Evolutionary conservation across 495 filamentous ascomycete genomes (phyloP).

Genomic region (Bryoglossum gracile): DNA sequence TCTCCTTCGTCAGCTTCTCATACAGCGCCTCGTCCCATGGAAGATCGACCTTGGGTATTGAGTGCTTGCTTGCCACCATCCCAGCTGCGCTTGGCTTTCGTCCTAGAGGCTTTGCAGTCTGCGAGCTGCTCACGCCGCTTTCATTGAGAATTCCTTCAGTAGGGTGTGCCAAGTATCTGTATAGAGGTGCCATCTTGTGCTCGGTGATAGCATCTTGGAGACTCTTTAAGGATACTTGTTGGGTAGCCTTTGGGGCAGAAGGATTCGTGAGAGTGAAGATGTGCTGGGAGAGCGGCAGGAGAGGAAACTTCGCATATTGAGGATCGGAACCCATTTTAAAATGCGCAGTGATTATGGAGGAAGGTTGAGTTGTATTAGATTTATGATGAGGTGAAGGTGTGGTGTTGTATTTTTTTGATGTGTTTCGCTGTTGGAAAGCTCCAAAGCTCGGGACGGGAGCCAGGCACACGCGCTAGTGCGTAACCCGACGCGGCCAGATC

Average conservation of each 20-base stretch:
- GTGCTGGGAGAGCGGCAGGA: slow-evolving; percentile 87
- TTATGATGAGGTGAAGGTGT: background rate
- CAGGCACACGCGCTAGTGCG: slow-evolving; percentile 18
- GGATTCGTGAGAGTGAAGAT: slow-evolving; percentile 96
- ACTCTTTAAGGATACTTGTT: slow-evolving; percentile 69
- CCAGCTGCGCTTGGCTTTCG: slow-evolving; percentile 56
- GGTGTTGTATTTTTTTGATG: slow-evolving; percentile 6
- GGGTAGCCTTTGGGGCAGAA: slow-evolving; percentile 56
- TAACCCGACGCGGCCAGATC: background rate
- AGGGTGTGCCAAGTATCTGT: slow-evolving; percentile 91
- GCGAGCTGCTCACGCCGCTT: slow-evolving; percentile 55
- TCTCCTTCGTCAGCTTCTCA: slow-evolving; percentile 75
- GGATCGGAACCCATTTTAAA: slow-evolving; percentile 89
- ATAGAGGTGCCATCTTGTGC: slow-evolving; percentile 94
- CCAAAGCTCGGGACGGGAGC: slow-evolving; percentile 15
- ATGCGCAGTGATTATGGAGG: background rate
- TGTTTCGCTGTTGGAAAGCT: slow-evolving; percentile 6
- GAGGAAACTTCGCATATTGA: slow-evolving; percentile 90
- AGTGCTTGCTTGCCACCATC: slow-evolving; percentile 63
- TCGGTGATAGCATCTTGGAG: slow-evolving; percentile 90
- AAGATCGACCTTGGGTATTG: slow-evolving; percentile 54
- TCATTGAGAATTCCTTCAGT: slow-evolving; percentile 82
- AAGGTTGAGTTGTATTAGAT: background rate
- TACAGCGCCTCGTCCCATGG: slow-evolving; percentile 90
- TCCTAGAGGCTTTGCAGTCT: slow-evolving; percentile 43